phyloP scores from a whole-genome alignment of 1,284 basidiomycete species.

The Rhodotorula mucilaginosa region DNA sequence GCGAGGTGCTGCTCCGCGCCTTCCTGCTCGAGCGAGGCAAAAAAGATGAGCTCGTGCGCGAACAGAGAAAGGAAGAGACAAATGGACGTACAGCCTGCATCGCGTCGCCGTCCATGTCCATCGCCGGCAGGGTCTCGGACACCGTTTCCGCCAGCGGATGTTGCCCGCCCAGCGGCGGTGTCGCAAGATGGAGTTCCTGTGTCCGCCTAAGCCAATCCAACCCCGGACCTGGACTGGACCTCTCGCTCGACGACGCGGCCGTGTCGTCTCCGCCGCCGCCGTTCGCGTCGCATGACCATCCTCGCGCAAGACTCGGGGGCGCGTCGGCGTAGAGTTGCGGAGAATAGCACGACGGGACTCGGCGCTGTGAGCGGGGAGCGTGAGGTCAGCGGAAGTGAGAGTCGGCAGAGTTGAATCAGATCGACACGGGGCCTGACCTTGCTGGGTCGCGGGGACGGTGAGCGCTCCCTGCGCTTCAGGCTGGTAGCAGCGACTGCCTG shows the following conservation, averaged over 20 bases:
- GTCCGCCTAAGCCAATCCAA: constrained; percentile 27
- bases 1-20: constrained; percentile 2
- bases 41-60: too few relatives aligned
- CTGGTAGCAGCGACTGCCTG: background rate
- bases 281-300: constrained; percentile 7
- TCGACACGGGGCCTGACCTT: constrained; percentile 3
- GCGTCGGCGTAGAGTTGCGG: constrained; percentile 6
- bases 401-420: background rate
- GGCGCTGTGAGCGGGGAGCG: constrained; percentile 9
- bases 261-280: constrained; percentile 2
- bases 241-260: constrained; percentile 4
- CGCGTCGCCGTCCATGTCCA: background rate
- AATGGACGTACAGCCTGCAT: background rate
- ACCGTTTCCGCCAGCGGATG: background rate
- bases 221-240: constrained; percentile 20
- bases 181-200: constrained; percentile 16
- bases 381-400: too few relatives aligned
- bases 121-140: too few relatives aligned
- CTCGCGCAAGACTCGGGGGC: background rate
- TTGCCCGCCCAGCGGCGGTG: constrained; percentile 8
- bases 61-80: background rate
- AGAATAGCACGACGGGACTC: constrained; percentile 6
- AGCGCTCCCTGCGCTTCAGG: constrained; percentile 8
- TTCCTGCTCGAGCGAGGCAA: constrained; percentile 8
- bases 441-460: background rate